These are phyloP conservation scores for Paecilomyces dactylethromorphus DNA, from an alignment of 2,329 filamentous ascomycete genomes.

Conservation along the genomic window DNA sequence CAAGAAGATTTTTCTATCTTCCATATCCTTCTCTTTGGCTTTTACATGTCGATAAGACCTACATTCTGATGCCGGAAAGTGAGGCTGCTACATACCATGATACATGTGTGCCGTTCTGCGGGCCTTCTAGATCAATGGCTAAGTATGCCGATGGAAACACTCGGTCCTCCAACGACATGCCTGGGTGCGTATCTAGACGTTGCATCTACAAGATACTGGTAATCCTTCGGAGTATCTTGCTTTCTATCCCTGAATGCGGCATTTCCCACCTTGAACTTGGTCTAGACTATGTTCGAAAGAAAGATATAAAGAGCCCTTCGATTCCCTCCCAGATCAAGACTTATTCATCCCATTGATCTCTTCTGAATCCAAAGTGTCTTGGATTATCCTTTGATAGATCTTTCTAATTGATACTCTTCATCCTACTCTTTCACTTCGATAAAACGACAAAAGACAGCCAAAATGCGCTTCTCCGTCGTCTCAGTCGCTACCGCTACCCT, in stretches of 20 bases:
- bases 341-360: neutral
- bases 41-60: neutral
- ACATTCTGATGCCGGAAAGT: neutral
- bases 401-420: neutral
- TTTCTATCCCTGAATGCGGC: neutral
- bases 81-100: neutral
- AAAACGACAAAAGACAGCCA: neutral
- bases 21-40: neutral
- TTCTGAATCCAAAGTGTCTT: neutral
- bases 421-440: neutral
- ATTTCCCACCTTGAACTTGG: neutral
- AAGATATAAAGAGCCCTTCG: neutral
- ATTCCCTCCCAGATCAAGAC: neutral
- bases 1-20: neutral
- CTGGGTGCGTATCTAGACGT: neutral
- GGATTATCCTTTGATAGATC: neutral
- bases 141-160: neutral
- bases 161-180: neutral
- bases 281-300: neutral
- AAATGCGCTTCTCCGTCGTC: neutral
- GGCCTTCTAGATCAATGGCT: neutral
- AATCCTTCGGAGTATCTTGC: neutral
- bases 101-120: neutral
- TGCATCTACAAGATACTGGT: neutral
- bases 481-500: neutral